These are phyloP conservation scores for Neurospora sp. DNA, from an alignment of 2,329 filamentous ascomycete species.

Conservation along the genomic window DNA sequence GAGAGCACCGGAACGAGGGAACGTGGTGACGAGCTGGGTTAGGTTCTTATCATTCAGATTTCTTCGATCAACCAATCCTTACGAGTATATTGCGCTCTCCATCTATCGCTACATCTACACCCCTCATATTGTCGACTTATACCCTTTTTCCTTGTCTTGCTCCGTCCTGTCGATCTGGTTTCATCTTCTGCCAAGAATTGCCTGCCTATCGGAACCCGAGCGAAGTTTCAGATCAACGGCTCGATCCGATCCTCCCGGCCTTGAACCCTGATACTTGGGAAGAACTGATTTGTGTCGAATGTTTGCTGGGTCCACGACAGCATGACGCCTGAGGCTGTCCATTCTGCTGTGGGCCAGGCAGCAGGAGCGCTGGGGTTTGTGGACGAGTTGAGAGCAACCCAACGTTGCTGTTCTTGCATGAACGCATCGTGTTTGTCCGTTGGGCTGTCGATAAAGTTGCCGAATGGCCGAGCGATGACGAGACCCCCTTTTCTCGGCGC, in stretches of 20 bases:
- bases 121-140: background rate
- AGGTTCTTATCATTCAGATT: background rate
- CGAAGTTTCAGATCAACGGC: background rate
- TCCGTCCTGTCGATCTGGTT: background rate
- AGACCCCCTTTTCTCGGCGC: background rate
- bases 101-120: background rate
- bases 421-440: background rate
- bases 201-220: background rate
- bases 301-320: background rate
- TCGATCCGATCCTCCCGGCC: background rate
- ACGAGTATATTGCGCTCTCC: background rate
- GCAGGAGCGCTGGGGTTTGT: background rate
- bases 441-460: background rate
- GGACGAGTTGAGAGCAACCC: background rate
- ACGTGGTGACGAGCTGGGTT: background rate
- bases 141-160: background rate
- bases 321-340: background rate
- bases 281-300: background rate
- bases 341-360: background rate
- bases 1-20: background rate
- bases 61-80: background rate
- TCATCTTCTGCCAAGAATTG: background rate
- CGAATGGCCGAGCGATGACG: background rate
- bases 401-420: background rate
- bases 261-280: background rate